Evolutionary conservation across 441 rosid species (phyloP).

Genomic region (Breynia disticha): DNA sequence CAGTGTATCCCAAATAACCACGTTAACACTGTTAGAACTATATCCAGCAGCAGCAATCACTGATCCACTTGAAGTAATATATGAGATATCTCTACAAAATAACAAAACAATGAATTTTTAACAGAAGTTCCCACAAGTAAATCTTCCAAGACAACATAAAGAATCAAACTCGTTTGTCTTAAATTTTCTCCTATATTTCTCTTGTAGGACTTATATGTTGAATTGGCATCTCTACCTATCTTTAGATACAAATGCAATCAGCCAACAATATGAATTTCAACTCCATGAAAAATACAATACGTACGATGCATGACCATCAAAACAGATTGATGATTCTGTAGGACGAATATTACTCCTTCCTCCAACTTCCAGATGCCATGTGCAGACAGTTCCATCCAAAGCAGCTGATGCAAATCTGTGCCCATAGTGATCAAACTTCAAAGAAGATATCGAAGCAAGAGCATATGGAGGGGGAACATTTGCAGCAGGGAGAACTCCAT

Average conservation of each 20-base stretch:
- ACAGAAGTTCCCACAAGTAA: no score
- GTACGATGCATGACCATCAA: constrained; percentile 76
- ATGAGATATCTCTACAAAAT: constrained; percentile 73
- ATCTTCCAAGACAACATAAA: no score
- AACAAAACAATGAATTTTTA: background rate
- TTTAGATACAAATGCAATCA: no score
- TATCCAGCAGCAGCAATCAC: constrained; percentile 79
- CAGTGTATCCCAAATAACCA: constrained; percentile 90
- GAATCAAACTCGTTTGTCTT: no score
- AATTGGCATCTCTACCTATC: no score
- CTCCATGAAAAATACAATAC: constrained; percentile 22
- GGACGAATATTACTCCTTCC: constrained; percentile 81
- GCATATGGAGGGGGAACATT: constrained; percentile 89
- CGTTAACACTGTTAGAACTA: constrained; percentile 77
- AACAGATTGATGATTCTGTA: constrained; percentile 87
- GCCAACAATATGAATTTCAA: no score
- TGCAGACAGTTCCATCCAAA: constrained; percentile 82
- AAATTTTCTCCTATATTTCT: no score
- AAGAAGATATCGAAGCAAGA: constrained; percentile 77
- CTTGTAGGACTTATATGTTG: no score
- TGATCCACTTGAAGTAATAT: constrained; percentile 88
- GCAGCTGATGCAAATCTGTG: constrained; percentile 90
- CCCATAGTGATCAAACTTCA: constrained; percentile 83
- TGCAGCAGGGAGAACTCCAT: constrained; percentile 84
- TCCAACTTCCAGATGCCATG: constrained; percentile 95